Evolutionary conservation across 2,329 filamentous ascomycete genomes (phyloP), one percentile per base, ranked within the genome.

Genomic region (Fusarium secorum): DNA sequence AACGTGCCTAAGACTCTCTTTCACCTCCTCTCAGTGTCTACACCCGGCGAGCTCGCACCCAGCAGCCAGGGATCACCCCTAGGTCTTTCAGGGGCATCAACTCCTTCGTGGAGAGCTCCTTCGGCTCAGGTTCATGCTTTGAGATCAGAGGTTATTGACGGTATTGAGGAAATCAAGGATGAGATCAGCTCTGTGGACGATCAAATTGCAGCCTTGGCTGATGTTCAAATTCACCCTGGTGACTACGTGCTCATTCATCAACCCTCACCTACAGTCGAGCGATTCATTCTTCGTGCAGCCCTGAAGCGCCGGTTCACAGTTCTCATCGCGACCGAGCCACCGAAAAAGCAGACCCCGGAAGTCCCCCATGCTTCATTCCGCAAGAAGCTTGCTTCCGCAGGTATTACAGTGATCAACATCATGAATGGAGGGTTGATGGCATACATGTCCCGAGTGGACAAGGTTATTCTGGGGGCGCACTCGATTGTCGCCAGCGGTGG

Each of bases 101-200:
- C 85, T n/a, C 84, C 87, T 26, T 77, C 83, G 59, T 76, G 79
- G 74, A 72, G 72, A 60, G 71, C 73, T 64, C 81, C 82, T 71
- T 79, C 80, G 20, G 82, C 84, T 48, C 85, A 85, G 66, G 80
- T 84, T 58, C 87, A 92, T 66, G 92, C 97, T 69, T 85, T 98
- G 64, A 92, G 94, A 66, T 93, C 93, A 18, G 96, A 98, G 81
- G 92, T 98, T 30, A 91, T 98, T 72, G 93, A 96, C 75, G 96
- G 95, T 44, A 98, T 99, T 76, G 91, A 94, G 76, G 96, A 99
- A 80, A 94, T 99, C 66, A 93, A 97, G 80, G 96, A 99, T 78
- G 96, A 99, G 82, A 90, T 99, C 61, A 91, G 92, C 72, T 92
- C 95, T 78, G 94, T 94, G 11, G 96, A 98, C 78, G 94, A 97